A percentile compares a stretch with the other conserved stretches of the same genome.
Evolutionary conservation across 2,329 filamentous ascomycete species (phyloP).

Genomic region (Waltergamsia citrina): DNA sequence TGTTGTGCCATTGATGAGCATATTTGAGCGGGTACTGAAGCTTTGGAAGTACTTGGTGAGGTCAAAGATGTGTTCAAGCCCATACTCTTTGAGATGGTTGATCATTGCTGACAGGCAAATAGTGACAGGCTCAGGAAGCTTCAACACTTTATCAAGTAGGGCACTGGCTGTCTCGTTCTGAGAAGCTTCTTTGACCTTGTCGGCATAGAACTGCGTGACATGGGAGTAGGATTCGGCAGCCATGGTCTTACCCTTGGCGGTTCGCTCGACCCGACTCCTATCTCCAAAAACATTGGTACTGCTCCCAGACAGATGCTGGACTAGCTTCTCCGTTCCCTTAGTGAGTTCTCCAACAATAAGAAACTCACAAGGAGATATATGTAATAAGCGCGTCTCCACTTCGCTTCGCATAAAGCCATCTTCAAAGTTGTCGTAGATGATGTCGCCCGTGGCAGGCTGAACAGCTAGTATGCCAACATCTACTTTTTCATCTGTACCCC

Average conservation of each 20-base stretch:
- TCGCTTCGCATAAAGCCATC: conserved; percentile 97
- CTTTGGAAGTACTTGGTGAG: conserved; percentile 95
- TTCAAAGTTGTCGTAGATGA: conserved; percentile 92
- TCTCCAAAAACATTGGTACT: conserved; percentile 91
- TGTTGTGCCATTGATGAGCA: conserved; percentile 93
- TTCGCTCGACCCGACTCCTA: conserved; percentile 73
- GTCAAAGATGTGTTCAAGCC: conserved; percentile 89
- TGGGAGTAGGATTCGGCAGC: conserved; percentile 80
- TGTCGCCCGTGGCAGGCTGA: conserved; percentile 89
- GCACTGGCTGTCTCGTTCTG: conserved; percentile 47
- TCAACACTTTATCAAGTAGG: conserved; percentile 78
- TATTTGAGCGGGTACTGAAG: conserved; percentile 88
- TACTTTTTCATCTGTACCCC: conserved; percentile 86
- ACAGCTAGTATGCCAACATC: conserved; percentile 88
- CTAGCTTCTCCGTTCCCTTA: conserved; percentile 83
- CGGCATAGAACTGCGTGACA: conserved; percentile 87
- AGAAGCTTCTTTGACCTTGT: conserved; percentile 59
- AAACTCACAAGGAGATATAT: conserved; percentile 93
- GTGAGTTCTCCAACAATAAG: conserved; percentile 86
- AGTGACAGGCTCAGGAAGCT: conserved; percentile 75
- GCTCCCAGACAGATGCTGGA: conserved; percentile 81
- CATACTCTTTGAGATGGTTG: conserved; percentile 81
- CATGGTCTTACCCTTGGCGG: conserved; percentile 68
- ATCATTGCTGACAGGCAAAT: conserved; percentile 97
- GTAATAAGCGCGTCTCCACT: conserved; percentile 87